Conservation (phyloP, 768 basidiomycete species). For the Boletus rubroflammeus region DNA sequence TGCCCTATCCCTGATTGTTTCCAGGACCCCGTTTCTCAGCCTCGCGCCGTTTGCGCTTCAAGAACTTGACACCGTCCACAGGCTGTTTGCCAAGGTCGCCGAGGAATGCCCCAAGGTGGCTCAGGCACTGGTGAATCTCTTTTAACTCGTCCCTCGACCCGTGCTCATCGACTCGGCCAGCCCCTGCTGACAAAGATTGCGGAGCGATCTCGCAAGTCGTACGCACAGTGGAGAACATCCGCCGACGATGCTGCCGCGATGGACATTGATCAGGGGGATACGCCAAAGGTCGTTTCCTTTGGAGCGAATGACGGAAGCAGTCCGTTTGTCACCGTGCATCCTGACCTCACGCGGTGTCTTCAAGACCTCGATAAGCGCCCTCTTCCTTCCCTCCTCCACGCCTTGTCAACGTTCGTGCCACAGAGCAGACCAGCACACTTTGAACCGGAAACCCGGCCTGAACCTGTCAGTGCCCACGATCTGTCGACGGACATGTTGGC, state of each 20-base stretch:
- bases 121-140: slow-evolving; percentile 50
- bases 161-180: slow-evolving; percentile 30
- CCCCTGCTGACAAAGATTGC: slow-evolving; percentile 54
- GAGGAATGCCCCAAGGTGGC: slow-evolving; percentile 57
- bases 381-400: slow-evolving; percentile 19
- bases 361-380: slow-evolving; percentile 22
- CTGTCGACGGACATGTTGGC: slow-evolving; percentile 33
- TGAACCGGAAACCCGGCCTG: slow-evolving; percentile 21
- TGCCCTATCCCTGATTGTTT: slow-evolving; percentile 61
- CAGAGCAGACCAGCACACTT: slow-evolving; percentile 7
- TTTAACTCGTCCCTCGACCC: background rate
- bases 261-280: slow-evolving; percentile 25
- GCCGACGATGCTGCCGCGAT: slow-evolving; percentile 18
- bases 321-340: slow-evolving; percentile 24
- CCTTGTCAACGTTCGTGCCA: slow-evolving; percentile 25
- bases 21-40: slow-evolving; percentile 55
- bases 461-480: slow-evolving; percentile 22
- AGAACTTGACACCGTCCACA: slow-evolving; percentile 56
- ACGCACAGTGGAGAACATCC: slow-evolving; percentile 38
- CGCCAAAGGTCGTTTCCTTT: background rate
- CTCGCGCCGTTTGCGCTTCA: slow-evolving; percentile 57
- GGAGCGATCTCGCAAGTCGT: slow-evolving; percentile 47
- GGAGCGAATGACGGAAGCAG: background rate
- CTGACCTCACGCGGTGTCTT: slow-evolving; percentile 23
- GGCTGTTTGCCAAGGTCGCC: slow-evolving; percentile 54